Conservation (phyloP, 352 stramenopile genomes). For the Pythium folliculosum region DNA sequence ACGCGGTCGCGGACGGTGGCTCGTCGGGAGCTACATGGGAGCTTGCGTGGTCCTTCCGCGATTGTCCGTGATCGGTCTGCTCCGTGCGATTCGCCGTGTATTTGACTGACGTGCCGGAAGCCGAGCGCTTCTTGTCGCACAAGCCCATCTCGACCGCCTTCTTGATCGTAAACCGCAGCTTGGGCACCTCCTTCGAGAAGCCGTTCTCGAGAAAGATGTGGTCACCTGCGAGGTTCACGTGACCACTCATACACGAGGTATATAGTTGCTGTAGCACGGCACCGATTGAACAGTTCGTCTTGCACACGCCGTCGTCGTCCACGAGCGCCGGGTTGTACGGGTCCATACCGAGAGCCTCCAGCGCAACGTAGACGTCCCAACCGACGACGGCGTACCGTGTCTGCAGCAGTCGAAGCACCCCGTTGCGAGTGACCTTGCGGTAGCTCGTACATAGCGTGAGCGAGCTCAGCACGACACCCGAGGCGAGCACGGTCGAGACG, state of each 20-base stretch:
- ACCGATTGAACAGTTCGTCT: slow-evolving; percentile 38
- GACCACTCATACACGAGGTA: slow-evolving; percentile 37
- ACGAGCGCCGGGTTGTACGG: slow-evolving; percentile 29
- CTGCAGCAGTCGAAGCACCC: slow-evolving; percentile 37
- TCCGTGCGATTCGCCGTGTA: background rate
- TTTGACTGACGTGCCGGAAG: background rate
- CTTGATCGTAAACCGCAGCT: slow-evolving; percentile 2
- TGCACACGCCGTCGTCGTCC: slow-evolving; percentile 26
- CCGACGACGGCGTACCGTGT: slow-evolving; percentile 42
- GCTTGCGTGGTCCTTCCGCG: background rate
- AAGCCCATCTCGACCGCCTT: slow-evolving; percentile 7
- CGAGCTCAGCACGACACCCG: slow-evolving; percentile 18
- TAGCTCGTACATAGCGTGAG: slow-evolving; percentile 36
- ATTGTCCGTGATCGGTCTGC: background rate
- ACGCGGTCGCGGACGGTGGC: background rate
- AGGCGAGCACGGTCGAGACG: slow-evolving; percentile 21
- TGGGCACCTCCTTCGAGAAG: slow-evolving; percentile 4
- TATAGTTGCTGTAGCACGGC: slow-evolving; percentile 43
- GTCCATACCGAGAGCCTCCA: slow-evolving; percentile 43
- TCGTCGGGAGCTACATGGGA: background rate
- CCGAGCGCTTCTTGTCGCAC: background rate
- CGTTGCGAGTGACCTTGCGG: slow-evolving; percentile 32
- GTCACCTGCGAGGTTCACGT: slow-evolving; percentile 37
- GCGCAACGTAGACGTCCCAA: slow-evolving; percentile 42
- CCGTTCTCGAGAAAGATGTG: slow-evolving; percentile 26